Percentiles rank a stretch among this genome's conserved stretches.
phyloP scores from a whole-genome alignment of 2,329 filamentous ascomycete species.

The Venturia carpophila region DNA sequence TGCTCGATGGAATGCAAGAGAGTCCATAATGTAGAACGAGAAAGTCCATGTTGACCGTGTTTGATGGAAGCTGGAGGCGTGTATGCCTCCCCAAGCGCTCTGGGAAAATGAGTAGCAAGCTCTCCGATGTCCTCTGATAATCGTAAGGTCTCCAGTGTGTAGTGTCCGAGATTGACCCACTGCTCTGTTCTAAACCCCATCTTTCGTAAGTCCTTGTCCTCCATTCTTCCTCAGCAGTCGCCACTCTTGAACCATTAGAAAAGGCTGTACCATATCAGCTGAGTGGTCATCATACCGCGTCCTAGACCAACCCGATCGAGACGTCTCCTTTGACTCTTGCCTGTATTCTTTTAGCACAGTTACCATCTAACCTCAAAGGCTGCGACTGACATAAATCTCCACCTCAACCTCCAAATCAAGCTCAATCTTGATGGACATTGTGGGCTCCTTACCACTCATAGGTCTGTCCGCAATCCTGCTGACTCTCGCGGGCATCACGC shows the following conservation, averaged over 20 bases:
- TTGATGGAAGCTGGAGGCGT: background rate
- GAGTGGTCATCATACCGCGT: background rate
- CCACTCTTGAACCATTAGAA: background rate
- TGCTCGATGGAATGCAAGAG: background rate
- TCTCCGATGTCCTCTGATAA: background rate
- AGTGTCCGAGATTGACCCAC: background rate
- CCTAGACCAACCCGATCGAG: background rate
- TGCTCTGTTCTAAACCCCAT: background rate
- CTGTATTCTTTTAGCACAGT: background rate
- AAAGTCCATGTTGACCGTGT: background rate
- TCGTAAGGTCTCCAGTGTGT: background rate
- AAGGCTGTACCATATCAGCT: background rate
- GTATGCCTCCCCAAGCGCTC: background rate
- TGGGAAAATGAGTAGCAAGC: too few species aligned
- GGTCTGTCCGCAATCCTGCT: background rate
- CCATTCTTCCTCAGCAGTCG: background rate
- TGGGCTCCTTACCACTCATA: background rate
- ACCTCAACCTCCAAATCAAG: background rate
- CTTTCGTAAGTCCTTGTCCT: background rate
- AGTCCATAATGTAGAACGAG: background rate
- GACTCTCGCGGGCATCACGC: background rate
- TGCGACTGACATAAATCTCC: background rate
- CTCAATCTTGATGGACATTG: constrained; percentile 8
- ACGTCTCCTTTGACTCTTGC: background rate
- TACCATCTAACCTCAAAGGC: background rate